A percentile compares a stretch with the other conserved stretches of the same genome.
Conservation (phyloP, 371 early-diverging fungal genomes). For the Mortierella sp. region DNA sequence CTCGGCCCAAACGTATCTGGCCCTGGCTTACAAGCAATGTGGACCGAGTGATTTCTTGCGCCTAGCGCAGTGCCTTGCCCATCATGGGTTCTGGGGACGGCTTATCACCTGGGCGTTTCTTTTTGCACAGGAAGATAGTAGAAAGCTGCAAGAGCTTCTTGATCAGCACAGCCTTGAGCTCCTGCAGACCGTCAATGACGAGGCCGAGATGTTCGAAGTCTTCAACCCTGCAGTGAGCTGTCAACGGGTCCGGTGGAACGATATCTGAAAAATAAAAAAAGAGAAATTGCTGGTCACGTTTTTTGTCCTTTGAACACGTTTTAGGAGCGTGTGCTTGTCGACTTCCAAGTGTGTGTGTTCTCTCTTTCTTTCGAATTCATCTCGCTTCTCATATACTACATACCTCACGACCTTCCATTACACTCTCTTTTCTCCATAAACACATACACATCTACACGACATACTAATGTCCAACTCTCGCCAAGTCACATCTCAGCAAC, state of each 20-base stretch:
- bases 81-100: constrained; percentile 51
- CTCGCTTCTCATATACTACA: background rate
- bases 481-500: constrained; percentile 29
- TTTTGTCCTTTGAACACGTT: background rate
- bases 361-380: constrained; percentile 1
- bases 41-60: constrained; percentile 29
- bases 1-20: constrained; percentile 40
- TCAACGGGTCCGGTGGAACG: constrained; percentile 22
- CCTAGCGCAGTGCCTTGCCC: constrained; percentile 28
- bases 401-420: background rate
- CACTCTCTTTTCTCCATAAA: background rate
- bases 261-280: background rate
- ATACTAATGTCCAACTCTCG: constrained; percentile 54
- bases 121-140: constrained; percentile 28
- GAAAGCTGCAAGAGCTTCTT: constrained; percentile 10
- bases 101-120: constrained; percentile 42
- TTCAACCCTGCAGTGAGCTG: constrained; percentile 46
- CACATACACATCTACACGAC: background rate
- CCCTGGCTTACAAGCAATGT: constrained; percentile 32
- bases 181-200: constrained; percentile 36
- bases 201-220: constrained; percentile 53
- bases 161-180: constrained; percentile 17
- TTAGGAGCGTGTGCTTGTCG: no score
- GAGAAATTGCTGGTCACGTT: constrained; percentile 5
- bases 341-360: no score